Conservation (phyloP, 345 rosid species). For the Dipteronia sinensis region DNA sequence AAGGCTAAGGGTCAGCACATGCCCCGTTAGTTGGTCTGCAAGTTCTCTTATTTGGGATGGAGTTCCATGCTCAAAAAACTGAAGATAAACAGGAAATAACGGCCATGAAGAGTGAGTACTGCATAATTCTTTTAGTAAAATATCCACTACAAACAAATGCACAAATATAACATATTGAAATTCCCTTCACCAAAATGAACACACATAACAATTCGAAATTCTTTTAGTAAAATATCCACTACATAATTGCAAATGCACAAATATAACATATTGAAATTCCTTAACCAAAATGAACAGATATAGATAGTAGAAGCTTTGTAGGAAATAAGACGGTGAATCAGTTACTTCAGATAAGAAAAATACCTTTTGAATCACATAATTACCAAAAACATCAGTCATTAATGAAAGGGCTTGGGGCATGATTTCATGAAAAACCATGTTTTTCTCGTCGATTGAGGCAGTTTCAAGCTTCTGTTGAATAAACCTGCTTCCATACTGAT, state of each 20-base stretch:
- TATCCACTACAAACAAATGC: conserved; percentile 4
- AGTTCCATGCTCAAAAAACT: conserved; percentile 98
- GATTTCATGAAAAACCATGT: conserved; percentile 87
- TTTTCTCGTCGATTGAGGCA: conserved; percentile 79
- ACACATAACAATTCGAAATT: not conserved
- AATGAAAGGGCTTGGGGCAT: conserved; percentile 80
- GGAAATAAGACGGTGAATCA: not conserved
- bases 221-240: not conserved
- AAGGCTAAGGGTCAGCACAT: conserved; percentile 85
- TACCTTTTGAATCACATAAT: conserved; percentile 97
- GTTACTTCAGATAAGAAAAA: not conserved
- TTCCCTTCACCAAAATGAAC: not conserved
- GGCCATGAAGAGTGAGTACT: not conserved
- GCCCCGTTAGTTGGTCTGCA: conserved; percentile 75
- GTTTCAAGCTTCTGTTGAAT: conserved; percentile 97
- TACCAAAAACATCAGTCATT: conserved; percentile 97
- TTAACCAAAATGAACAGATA: not conserved
- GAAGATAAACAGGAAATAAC: conserved; percentile 22
- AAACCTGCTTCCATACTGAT: conserved; percentile 95
- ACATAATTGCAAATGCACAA: conserved; percentile 14
- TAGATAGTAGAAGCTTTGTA: not conserved
- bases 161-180: conserved; percentile 3
- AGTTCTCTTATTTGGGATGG: conserved; percentile 79
- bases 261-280: not conserved
- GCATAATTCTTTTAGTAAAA: not conserved